These are phyloP conservation scores for Anisodus acutangulus DNA, from an alignment of 257 asterid genomes.

Conservation along the genomic window DNA sequence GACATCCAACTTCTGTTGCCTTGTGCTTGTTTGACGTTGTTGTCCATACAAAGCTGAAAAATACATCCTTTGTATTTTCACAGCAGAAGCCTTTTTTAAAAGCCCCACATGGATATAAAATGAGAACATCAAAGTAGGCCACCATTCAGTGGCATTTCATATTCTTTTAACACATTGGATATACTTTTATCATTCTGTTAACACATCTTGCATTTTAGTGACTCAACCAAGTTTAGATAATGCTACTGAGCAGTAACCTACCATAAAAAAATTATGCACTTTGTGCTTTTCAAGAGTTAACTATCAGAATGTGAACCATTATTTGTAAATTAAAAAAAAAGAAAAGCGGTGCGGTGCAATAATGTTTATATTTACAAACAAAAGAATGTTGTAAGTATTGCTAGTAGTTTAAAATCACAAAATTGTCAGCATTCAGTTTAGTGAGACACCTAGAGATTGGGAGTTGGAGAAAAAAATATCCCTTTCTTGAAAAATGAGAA, in stretches of 20 bases:
- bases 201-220: background rate
- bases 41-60: slow-evolving; percentile 26
- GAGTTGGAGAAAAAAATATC: background rate
- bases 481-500: slow-evolving; percentile 15
- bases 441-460: too few species aligned
- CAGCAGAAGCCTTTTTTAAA: background rate
- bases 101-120: slow-evolving; percentile 14
- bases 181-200: background rate
- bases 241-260: background rate
- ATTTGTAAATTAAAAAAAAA: background rate
- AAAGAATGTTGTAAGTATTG: background rate
- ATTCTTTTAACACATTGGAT: background rate
- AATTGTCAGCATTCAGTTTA: background rate
- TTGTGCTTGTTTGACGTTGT: slow-evolving; percentile 25
- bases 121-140: slow-evolving; percentile 20
- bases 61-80: slow-evolving; percentile 19
- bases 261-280: background rate
- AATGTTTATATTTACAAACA: background rate
- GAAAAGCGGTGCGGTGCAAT: background rate
- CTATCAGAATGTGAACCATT: background rate
- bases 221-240: background rate
- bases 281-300: background rate
- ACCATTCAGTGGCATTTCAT: background rate
- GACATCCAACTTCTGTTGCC: slow-evolving; percentile 20
- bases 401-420: background rate